Evolutionary conservation across 75 land plant genomes (phyloP), one percentile per base, ranked within the genome.

Genomic region (Pinus albicaulis): DNA sequence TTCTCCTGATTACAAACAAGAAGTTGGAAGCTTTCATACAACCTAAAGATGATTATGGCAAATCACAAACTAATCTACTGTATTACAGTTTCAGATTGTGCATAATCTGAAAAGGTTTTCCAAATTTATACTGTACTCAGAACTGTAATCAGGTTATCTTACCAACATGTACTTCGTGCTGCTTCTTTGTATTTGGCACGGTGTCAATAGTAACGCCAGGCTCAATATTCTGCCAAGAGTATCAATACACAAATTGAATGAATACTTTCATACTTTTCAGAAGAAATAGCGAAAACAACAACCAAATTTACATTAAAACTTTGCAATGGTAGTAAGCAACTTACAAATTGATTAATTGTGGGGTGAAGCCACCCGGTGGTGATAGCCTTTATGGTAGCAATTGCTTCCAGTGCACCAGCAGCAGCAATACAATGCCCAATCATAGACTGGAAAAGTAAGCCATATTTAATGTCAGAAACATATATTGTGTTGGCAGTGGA

Each of bases 291-390:
- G 3, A 8, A 36, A 36, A 38, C 4, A 36, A 1, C 23, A 34
- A 76, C 36, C 22, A 11, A 31, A 26, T 60, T 38, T 5, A 36
- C 12, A 26, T 28, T 16, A 48, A 66, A 22, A 75, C 75, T n/a
- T 61, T 63, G 31, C 62, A 10, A 76, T 52, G 4, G 23, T 16
- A 59, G 6, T 24, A 38, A 2, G 19, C 8, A 10, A 24, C 64
- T 34, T 82, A 85, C 90, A 85, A 79, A 72, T 76, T 87, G 89
- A 74, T 87, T 87, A 76, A 87, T 78, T 23, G 89, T 83, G 26
- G 89, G 89, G 41, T 85, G 90, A 20, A 88, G 64, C 90, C 90
- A 88, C 24, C 90, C 90, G 28, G 87, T 82, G n/a, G 84, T 88
- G 56, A 88, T 88, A 24, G 87, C 90, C 63, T 88, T 88, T 56